Evolutionary conservation across 2,329 filamentous ascomycete genomes (phyloP), one percentile per base, ranked within the genome.

Genomic region (Cordyceps cateniannulata): DNA sequence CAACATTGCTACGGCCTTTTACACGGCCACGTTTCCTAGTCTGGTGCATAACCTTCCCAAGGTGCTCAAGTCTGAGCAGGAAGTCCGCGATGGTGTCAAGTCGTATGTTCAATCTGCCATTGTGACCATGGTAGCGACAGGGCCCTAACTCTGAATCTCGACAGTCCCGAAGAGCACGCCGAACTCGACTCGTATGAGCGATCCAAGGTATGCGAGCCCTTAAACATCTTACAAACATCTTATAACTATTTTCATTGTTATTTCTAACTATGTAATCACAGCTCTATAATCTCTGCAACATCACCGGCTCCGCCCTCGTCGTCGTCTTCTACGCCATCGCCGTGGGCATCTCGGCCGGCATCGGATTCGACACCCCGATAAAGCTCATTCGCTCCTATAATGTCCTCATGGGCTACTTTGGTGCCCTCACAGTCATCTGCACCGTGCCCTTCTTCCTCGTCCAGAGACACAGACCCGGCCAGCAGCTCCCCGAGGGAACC

Each of bases 401-500:
- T 25, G 62, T 63, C 1, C 61, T 65, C 20, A 63, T 66, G 63
- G 65, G 65, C 8, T 66, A 66, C 40, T 66, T 66, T 57, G 65
- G 65, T 20, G 59, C 61, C 18, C 63, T 66, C 42, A 65, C 65
- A 25, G 61, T 65, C 44, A 49, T 63, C 16, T 65, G 59, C 27
- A 65, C 65, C 8, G 50, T 66, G 5, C 66, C 66, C 3, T 67
- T 66, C 62, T 67, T 67, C 40, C 51, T 66, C n/a, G 61, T 67
- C 14, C 65, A 67, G 54, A 65, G 65, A 60, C 63, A 64, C 44
- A 57, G 66, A 7, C 65, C 66, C 1, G 65, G 65, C 8, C 66
- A 67, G 57, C 64, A 67, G 61, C 62, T 66, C 1, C 64, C 64
- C 3, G 57, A 62, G 14, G 64, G 64, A 16, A 56, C 63, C 6